Evolutionary conservation across 345 rosid genomes (phyloP), one percentile per base, ranked within the genome.

Genomic region (Lepidium aucheri): DNA sequence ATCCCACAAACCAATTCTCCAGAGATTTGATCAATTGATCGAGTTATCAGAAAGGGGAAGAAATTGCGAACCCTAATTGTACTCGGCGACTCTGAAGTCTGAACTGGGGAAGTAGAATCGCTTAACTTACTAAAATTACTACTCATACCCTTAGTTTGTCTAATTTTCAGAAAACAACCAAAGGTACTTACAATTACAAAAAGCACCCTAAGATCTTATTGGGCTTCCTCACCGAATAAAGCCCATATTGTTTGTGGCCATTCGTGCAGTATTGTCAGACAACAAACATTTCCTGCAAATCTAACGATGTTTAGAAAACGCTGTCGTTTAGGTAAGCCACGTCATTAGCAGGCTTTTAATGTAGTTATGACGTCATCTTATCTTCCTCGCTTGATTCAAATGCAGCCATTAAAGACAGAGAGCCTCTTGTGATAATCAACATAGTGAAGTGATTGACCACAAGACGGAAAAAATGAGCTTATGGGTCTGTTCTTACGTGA

Each of bases 381-480:
- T 64, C 76, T 65, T 49, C 70, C 9, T 72, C 65, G 3, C 56
- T 56, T 16, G 14, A 10, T 50, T 38, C 38, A 28, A 5, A 17
- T 8, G n/a, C 8, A 15, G 14, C 64, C 70, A 57, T 54, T 45
- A 50, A 39, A 35, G 22, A 20, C 1, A 2, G 11, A 36, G 26
- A 24, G 22, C 6, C 3, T 11, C 42, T 33, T 3, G 43, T n/a
- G 43, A 43, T 28, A 34, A 42, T 11, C 43, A 56, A 38, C 20
- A 1, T 45, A 47, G 65, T 63, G 76, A 45, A 45, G 46, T 17
- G 18, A 16, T 5, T 53, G 65, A 63, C 38, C 34, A 1, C 28
- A 32, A 58, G 20, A 72, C 43, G 43, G 42, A 64, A 22, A 72
- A 11, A 58, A 73, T 66, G 77, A 66, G 63, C 42, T 66, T 72